Evolutionary conservation across 768 basidiomycete genomes (phyloP).

Genomic region (Termitomyces heimii): DNA sequence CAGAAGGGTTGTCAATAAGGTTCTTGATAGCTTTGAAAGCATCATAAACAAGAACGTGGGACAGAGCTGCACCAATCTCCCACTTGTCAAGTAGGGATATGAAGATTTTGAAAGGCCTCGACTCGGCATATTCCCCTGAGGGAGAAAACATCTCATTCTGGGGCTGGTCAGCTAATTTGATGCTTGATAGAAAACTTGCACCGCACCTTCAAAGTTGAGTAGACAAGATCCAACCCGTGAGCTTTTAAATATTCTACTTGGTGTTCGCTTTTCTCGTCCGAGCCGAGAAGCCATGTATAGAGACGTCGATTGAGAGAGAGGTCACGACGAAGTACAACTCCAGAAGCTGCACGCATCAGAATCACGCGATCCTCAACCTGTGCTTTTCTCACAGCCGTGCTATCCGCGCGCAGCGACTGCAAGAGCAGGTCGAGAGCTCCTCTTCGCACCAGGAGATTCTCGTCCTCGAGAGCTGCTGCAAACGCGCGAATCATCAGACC

Average conservation of each 20-base stretch:
- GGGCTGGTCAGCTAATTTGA: neutral
- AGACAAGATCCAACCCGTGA: conserved; percentile 69
- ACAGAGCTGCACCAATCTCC: conserved; percentile 85
- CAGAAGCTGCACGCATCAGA: conserved; percentile 79
- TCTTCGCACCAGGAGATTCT: conserved; percentile 85
- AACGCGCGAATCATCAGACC: conserved; percentile 95
- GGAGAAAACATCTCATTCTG: conserved; percentile 76
- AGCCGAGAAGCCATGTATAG: conserved; percentile 89
- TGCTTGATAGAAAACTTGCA: neutral
- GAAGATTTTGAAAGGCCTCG: conserved; percentile 92
- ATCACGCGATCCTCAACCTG: conserved; percentile 70
- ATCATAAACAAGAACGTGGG: conserved; percentile 74
- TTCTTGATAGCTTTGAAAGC: conserved; percentile 67
- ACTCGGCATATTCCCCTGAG: conserved; percentile 67
- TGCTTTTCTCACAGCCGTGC: conserved; percentile 61
- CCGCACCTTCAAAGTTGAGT: conserved; percentile 59
- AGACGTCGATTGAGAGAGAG: conserved; percentile 88
- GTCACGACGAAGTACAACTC: conserved; percentile 89
- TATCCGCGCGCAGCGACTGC: conserved; percentile 70
- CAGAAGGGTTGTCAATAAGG: conserved; percentile 44
- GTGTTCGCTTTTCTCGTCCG: conserved; percentile 68
- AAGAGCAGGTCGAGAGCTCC: conserved; percentile 80
- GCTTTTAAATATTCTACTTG: conserved; percentile 68
- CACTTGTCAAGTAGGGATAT: conserved; percentile 94
- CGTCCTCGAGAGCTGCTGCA: conserved; percentile 86